Percentiles rank a stretch among this genome's conserved stretches.
Conservation (phyloP, 768 basidiomycete genomes). For the Agaricus subrufescens region DNA sequence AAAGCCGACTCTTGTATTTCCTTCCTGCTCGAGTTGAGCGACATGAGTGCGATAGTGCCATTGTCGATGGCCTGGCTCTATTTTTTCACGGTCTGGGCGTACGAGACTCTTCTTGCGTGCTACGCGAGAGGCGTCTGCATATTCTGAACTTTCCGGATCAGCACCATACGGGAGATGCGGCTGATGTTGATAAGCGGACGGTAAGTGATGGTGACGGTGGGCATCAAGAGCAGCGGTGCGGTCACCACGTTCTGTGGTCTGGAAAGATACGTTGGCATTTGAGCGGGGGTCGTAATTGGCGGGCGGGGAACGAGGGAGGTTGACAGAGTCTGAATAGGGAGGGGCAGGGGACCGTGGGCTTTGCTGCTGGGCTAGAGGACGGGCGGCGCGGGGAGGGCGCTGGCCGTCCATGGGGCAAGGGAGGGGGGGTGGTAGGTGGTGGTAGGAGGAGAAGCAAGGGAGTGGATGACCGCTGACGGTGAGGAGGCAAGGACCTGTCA, state of each 20-base stretch:
- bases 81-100: conserved; percentile 90
- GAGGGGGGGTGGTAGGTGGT: conserved; percentile 2
- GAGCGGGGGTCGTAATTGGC: conserved; percentile 28
- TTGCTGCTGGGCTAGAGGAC: conserved; percentile 38
- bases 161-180: conserved; percentile 16
- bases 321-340: conserved; percentile 27
- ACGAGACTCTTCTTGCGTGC: conserved; percentile 90
- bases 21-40: conserved; percentile 68
- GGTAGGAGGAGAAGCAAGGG: conserved; percentile 10
- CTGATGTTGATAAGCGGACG: conserved; percentile 42
- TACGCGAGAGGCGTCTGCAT: conserved; percentile 46
- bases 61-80: conserved; percentile 89
- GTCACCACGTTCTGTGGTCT: conserved; percentile 65
- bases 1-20: conserved; percentile 59
- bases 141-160: conserved; percentile 39
- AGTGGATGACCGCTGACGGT: conserved; percentile 17
- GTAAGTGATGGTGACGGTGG: conserved; percentile 44
- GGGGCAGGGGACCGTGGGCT: conserved; percentile 31
- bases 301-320: conserved; percentile 23
- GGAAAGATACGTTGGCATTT: conserved; percentile 66
- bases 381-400: conserved; percentile 51
- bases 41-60: conserved; percentile 93
- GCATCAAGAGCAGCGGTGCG: conserved; percentile 53
- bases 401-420: conserved; percentile 27
- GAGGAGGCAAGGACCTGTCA: conserved; percentile 14